Evolutionary conservation across 768 basidiomycete genomes (phyloP), one percentile per base, ranked within the genome.

Genomic region (Collybia sp.): DNA sequence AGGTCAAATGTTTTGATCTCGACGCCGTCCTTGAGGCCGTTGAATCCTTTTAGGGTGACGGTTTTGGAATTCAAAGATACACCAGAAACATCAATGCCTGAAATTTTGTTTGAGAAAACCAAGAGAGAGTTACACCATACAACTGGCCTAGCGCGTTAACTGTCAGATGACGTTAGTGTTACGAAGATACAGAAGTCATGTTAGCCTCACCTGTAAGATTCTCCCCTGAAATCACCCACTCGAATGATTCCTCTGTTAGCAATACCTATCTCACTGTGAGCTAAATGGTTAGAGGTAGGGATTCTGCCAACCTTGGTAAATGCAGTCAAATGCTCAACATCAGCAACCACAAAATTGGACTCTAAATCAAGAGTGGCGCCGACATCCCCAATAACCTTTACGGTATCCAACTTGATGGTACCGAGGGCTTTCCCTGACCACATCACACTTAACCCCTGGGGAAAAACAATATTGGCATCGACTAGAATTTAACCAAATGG

Each of bases 31-130:
- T 80, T 71, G 32, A 88, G 63, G 17, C 80, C 79, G 57, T 87
- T 82, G 67, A 88, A 82, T 11, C 85, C 86, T 51, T 82, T 82
- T 34, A 88, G 63, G 4, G 77, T 75, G 9, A 88, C 78, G 6
- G 60, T 66, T 66, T 85, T 84, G 34, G 72, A 64, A 2, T 76
- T 56, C 36, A 85, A 70, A 2, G 65, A 61, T 46, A 88, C 77
- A 1, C 74, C 77, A 30, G 77, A 51, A 25, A 86, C 79, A 16
- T 68, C 64, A 49, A 86, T 80, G 18, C 82, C 82, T 80, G 47
- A 8, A 34, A 35, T 16, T 17, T 40, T 44, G 12, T 10, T 46
- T 54, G 18, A 46, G n/a, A 18, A 12, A 37, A 25, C 39, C 16
- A 11, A 11, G 5, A 12, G 8, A 12, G 16, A 46, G 12, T n/a